phyloP scores from a whole-genome alignment of 1,284 basidiomycete genomes.

The Leccinum subrobustum region DNA sequence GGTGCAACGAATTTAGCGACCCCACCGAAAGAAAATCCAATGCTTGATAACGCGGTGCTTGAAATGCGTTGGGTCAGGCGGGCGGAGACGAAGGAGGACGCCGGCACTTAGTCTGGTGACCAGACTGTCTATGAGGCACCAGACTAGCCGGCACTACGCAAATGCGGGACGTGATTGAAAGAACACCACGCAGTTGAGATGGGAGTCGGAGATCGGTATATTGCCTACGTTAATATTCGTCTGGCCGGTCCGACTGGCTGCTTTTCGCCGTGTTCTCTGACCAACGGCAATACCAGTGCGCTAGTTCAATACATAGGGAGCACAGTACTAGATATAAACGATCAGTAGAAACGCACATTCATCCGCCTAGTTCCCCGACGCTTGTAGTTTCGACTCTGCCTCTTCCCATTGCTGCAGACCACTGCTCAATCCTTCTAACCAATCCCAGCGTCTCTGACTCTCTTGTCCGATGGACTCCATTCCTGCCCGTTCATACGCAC shows the following conservation, averaged over 20 bases:
- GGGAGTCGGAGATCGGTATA: no score
- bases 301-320: no score
- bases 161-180: background rate
- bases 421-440: background rate
- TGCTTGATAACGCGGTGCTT: background rate
- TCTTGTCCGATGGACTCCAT: conserved; percentile 13
- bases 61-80: background rate
- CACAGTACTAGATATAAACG: background rate
- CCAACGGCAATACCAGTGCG: background rate
- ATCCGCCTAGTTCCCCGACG: no score
- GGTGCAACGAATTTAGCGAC: background rate
- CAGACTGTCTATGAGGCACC: no score
- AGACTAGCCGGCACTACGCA: background rate
- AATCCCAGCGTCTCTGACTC: no score
- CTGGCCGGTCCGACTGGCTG: no score
- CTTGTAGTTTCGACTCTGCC: background rate
- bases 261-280: no score
- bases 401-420: conserved; percentile 12
- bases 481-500: conserved; percentile 13
- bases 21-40: background rate
- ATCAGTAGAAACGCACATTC: background rate
- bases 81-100: background rate
- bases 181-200: background rate
- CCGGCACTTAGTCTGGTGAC: background rate
- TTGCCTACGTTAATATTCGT: no score